Conservation (phyloP, 202 grass and related monocot species). For the Carex sylvatica region DNA sequence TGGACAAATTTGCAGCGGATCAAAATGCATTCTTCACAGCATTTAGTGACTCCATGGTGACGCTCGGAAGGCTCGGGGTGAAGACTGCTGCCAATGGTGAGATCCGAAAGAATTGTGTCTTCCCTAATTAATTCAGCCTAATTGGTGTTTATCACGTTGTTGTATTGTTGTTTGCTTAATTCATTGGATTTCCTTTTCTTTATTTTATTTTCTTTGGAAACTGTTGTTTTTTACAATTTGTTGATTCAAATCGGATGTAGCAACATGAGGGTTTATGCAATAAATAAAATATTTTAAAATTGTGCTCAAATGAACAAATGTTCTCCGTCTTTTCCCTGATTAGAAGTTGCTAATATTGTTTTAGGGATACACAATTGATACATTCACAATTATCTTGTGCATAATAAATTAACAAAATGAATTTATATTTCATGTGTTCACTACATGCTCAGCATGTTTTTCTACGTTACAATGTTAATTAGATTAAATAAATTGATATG, state of each 20-base stretch:
- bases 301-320: neutral
- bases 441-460: neutral
- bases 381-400: neutral
- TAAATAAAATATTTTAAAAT: neutral
- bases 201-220: neutral
- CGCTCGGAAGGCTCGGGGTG: constrained; percentile 57
- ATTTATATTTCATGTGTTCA: neutral
- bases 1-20: constrained; percentile 33
- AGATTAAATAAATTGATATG: neutral
- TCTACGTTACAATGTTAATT: neutral
- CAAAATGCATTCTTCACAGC: constrained; percentile 54
- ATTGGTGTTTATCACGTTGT: neutral
- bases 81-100: constrained; percentile 47
- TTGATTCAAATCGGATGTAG: neutral
- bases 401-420: no score
- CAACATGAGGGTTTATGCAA: neutral
- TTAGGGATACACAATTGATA: neutral
- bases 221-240: neutral
- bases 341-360: neutral
- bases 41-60: constrained; percentile 47
- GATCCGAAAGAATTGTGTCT: constrained; percentile 48
- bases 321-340: neutral
- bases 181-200: neutral
- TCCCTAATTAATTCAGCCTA: neutral
- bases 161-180: neutral